Conservation (phyloP, 805 yeast species). For the Monosporozyma aerobia region DNA sequence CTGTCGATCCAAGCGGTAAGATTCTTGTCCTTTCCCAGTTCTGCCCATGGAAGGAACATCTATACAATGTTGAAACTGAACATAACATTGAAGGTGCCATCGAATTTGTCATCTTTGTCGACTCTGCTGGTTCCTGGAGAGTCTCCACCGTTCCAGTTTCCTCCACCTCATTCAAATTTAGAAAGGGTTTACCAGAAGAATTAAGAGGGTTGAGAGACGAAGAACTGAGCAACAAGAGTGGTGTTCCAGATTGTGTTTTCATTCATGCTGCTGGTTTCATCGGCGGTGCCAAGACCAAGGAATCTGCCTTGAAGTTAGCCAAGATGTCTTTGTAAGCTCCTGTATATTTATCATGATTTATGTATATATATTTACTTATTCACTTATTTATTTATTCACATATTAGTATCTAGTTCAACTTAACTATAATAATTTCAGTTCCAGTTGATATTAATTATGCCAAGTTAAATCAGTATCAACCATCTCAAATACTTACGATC, state of each 20-base stretch:
- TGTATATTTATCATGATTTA: not conserved
- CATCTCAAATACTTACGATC: too few species aligned
- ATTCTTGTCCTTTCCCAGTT: slow-evolving; percentile 65
- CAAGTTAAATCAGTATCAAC: too few species aligned
- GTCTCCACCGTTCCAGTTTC: slow-evolving; percentile 86
- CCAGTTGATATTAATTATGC: too few species aligned
- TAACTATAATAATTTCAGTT: too few species aligned
- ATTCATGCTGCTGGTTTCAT: slow-evolving; percentile 96
- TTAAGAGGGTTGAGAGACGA: slow-evolving; percentile 97
- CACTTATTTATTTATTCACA: not conserved
- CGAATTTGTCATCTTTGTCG: slow-evolving; percentile 72
- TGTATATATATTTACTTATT: not conserved
- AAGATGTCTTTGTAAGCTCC: slow-evolving; percentile 28
- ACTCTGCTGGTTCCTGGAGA: slow-evolving; percentile 68
- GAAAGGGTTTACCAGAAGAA: slow-evolving; percentile 79
- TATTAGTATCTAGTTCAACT: not conserved
- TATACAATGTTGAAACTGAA: slow-evolving; percentile 61
- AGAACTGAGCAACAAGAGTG: slow-evolving; percentile 58
- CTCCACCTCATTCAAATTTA: slow-evolving; percentile 68
- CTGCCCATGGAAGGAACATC: slow-evolving; percentile 94
- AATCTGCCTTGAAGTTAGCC: slow-evolving; percentile 73
- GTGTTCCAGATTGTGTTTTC: slow-evolving; percentile 82
- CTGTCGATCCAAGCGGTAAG: slow-evolving; percentile 59
- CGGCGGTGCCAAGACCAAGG: slow-evolving; percentile 82
- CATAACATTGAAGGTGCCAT: slow-evolving; percentile 45